phyloP scores from a whole-genome alignment of 176 grass and related monocot species.

The Thinopyrum elongatum region DNA sequence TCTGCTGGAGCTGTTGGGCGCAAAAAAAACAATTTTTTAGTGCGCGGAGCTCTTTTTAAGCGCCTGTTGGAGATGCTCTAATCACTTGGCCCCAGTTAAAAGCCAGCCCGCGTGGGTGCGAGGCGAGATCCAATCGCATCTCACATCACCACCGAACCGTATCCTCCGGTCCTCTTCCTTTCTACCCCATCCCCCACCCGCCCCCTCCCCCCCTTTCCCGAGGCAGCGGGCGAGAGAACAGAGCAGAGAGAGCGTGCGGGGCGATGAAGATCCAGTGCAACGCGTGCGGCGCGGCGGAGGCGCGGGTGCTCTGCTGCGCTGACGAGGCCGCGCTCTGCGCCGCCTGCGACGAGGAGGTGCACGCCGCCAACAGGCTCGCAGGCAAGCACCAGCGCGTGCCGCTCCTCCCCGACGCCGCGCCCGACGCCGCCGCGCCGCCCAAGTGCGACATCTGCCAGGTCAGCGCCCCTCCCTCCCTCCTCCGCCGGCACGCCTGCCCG shows the following conservation, averaged over 20 bases:
- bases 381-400: slow-evolving; percentile 84
- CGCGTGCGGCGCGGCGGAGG: slow-evolving; percentile 72
- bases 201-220: background rate
- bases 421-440: slow-evolving; percentile 20
- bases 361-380: slow-evolving; percentile 84
- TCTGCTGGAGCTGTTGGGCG: too few relatives aligned
- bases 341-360: slow-evolving; percentile 79
- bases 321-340: slow-evolving; percentile 89
- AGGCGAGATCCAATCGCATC: background rate
- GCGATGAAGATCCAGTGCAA: slow-evolving; percentile 93
- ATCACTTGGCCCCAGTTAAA: background rate
- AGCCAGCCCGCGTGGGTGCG: background rate
- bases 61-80: background rate
- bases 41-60: too few relatives aligned
- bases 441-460: slow-evolving; percentile 88
- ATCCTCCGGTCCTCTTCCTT: background rate
- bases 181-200: background rate
- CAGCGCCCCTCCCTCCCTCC: background rate
- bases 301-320: slow-evolving; percentile 79
- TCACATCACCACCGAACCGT: background rate
- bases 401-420: slow-evolving; percentile 36
- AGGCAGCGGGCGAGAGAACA: background rate
- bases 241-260: too few relatives aligned
- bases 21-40: too few relatives aligned
- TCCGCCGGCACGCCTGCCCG: too few relatives aligned